These are phyloP conservation scores for Cladorrhinum sp. DNA, from an alignment of 2,329 filamentous ascomycete species.

Conservation along the genomic window DNA sequence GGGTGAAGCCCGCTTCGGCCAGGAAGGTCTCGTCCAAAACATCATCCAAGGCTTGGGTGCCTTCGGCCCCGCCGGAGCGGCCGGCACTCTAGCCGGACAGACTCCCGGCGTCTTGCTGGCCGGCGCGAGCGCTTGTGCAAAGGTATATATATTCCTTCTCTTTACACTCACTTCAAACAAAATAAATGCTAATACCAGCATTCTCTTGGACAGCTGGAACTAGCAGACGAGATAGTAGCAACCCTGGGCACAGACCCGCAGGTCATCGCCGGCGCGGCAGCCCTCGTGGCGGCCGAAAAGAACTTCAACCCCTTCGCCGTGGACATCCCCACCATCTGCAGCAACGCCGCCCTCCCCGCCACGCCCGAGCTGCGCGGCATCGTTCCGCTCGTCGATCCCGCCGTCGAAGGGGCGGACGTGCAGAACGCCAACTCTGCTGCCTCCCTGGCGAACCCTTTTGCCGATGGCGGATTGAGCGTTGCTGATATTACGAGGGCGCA, in stretches of 20 bases:
- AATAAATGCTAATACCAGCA: no score
- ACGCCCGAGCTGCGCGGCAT: conserved; percentile 62
- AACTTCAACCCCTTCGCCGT: conserved; percentile 69
- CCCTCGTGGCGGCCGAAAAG: conserved; percentile 65
- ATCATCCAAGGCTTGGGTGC: conserved; percentile 52
- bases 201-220: conserved; percentile 58
- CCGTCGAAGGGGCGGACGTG: conserved; percentile 51
- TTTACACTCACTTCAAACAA: no score
- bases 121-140: conserved; percentile 63
- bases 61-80: conserved; percentile 57
- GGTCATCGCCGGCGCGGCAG: conserved; percentile 59
- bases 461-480: conserved; percentile 60
- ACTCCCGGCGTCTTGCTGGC: conserved; percentile 62
- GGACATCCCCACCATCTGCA: conserved; percentile 60
- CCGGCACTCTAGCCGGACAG: conserved; percentile 60
- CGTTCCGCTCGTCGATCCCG: conserved; percentile 64
- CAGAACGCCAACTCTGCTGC: conserved; percentile 59
- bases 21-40: conserved; percentile 58
- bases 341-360: conserved; percentile 58
- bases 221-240: conserved; percentile 62
- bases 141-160: conserved; percentile 38
- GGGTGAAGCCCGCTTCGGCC: conserved; percentile 57
- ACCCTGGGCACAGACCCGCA: conserved; percentile 57
- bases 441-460: conserved; percentile 53
- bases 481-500: conserved; percentile 60